Conservation (phyloP, 1,284 basidiomycete genomes). For the Ceratobasidium sp. region DNA sequence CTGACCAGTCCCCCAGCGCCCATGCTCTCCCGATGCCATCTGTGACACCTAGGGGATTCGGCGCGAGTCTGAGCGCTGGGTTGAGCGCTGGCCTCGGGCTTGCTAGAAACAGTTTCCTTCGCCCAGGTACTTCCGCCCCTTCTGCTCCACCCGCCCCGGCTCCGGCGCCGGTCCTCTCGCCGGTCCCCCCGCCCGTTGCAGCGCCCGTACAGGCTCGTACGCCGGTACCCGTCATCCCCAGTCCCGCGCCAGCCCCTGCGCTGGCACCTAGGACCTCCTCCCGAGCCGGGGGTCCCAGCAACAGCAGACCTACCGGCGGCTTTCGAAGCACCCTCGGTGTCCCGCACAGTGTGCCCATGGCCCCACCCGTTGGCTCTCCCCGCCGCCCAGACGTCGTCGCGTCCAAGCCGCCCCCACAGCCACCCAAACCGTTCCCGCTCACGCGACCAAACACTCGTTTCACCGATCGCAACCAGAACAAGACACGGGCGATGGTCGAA, state of each 20-base stretch:
- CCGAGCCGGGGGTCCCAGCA: constrained; percentile 22
- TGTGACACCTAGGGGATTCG: not conserved
- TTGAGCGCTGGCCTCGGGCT: constrained; percentile 17
- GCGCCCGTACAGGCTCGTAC: not conserved
- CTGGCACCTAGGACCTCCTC: constrained; percentile 13
- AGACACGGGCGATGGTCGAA: constrained; percentile 37
- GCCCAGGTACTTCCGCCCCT: not conserved
- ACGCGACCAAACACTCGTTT: constrained; percentile 31
- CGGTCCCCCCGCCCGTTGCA: constrained; percentile 3
- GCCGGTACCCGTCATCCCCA: not conserved
- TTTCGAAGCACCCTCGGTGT: constrained; percentile 24
- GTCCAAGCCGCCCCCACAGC: constrained; percentile 33
- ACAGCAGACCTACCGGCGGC: constrained; percentile 1
- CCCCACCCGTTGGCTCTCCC: constrained; percentile 18
- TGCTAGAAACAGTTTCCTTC: constrained; percentile 9
- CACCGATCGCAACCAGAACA: constrained; percentile 35
- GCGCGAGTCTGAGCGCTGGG: constrained; percentile 4
- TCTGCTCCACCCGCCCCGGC: not conserved
- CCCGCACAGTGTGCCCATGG: constrained; percentile 34
- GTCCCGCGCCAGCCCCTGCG: not conserved
- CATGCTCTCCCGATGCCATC: not conserved
- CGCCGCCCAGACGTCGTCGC: constrained; percentile 16
- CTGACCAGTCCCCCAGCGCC: constrained; percentile 7
- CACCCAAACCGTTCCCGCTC: constrained; percentile 35
- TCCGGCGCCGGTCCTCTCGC: constrained; percentile 11